Evolutionary conservation across 345 rosid genomes (phyloP).

Genomic region (Psidium guajava): DNA sequence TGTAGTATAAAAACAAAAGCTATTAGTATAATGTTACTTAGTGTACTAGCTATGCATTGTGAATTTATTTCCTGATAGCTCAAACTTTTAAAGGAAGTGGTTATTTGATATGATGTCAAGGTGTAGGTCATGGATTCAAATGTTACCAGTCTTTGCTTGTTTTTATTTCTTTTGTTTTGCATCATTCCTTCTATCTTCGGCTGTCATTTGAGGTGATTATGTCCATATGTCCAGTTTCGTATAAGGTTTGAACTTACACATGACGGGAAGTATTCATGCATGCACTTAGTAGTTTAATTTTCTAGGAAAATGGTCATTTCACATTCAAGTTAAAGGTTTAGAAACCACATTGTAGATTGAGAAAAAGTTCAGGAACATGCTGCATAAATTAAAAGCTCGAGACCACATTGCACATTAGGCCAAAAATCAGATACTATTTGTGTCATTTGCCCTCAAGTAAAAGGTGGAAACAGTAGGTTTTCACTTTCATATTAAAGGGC

Average conservation of each 20-base stretch:
- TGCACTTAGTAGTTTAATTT: neutral
- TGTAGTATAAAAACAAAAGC: neutral
- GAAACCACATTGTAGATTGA: too few relatives aligned
- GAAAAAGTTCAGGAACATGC: too few relatives aligned
- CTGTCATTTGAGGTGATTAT: neutral
- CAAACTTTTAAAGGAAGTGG: neutral
- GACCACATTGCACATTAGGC: too few relatives aligned
- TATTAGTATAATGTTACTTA: neutral
- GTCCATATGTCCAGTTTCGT: neutral
- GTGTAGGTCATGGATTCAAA: neutral
- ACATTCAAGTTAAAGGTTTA: neutral
- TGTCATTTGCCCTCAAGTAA: neutral
- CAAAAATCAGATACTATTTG: too few relatives aligned
- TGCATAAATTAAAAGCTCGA: too few relatives aligned
- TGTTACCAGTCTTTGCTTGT: neutral
- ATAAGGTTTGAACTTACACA: neutral
- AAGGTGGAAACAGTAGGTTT: neutral
- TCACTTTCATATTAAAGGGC: neutral
- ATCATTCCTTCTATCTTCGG: neutral
- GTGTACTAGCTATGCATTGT: neutral
- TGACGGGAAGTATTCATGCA: neutral
- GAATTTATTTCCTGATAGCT: neutral
- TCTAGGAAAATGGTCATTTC: neutral
- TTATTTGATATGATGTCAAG: neutral
- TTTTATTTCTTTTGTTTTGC: neutral